A percentile compares a stretch with the other conserved stretches of the same genome.
phyloP scores from a whole-genome alignment of 768 basidiomycete species.

The Boletus rex-veris region DNA sequence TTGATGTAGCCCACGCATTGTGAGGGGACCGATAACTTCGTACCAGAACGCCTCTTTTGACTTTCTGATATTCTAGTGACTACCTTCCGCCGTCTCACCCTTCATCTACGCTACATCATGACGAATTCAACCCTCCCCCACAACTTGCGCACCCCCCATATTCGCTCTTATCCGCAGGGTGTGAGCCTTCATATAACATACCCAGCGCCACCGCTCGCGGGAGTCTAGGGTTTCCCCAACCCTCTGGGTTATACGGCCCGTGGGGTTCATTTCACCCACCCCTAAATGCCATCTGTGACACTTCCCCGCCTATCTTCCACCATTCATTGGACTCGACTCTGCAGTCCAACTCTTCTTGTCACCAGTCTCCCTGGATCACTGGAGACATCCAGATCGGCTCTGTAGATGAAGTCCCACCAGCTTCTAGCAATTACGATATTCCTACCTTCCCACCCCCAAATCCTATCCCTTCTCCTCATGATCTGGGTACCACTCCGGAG shows the following conservation, averaged over 20 bases:
- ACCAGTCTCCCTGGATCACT: background rate
- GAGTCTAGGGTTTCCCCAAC: background rate
- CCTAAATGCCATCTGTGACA: background rate
- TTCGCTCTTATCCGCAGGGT: background rate
- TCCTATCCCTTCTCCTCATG: background rate
- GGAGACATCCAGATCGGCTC: background rate
- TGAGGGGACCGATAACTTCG: conserved; percentile 4
- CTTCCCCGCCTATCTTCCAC: background rate
- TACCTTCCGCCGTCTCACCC: background rate
- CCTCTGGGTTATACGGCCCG: background rate
- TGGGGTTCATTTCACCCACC: conserved; percentile 4
- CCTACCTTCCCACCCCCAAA: background rate
- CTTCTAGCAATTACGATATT: background rate
- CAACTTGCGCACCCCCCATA: background rate
- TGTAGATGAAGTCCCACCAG: background rate
- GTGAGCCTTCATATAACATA: background rate
- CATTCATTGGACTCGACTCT: background rate
- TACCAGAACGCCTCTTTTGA: background rate
- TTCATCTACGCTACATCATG: background rate
- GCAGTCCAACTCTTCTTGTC: background rate
- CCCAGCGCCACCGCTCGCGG: background rate
- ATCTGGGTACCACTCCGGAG: background rate
- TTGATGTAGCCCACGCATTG: conserved; percentile 2
- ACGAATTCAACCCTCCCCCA: background rate
- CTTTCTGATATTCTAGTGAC: conserved; percentile 2